A percentile compares a stretch with the other conserved stretches of the same genome.
phyloP scores from a whole-genome alignment of 352 stramenopile genomes.

The Phytophthora pseudosyringae region DNA sequence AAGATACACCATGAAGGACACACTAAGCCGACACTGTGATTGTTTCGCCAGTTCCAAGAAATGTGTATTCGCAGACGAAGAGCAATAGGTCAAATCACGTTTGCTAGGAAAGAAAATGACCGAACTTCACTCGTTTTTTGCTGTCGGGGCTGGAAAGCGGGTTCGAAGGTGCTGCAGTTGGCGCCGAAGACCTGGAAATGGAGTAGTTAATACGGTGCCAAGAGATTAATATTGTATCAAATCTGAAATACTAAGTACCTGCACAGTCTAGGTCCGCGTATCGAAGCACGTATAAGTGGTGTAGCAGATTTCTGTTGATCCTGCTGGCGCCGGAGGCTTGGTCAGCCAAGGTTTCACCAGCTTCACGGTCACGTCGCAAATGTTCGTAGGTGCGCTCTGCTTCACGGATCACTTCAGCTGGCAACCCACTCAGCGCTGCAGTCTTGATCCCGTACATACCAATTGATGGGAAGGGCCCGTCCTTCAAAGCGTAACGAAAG shows the following conservation, averaged over 20 bases:
- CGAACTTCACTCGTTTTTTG: conserved; percentile 16
- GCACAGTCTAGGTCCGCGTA: conserved; percentile 61
- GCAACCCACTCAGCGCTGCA: conserved; percentile 76
- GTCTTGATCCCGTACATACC: conserved; percentile 88
- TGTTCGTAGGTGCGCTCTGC: conserved; percentile 56
- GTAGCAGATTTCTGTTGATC: conserved; percentile 65
- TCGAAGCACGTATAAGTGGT: conserved; percentile 78
- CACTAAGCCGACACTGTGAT: conserved; percentile 58
- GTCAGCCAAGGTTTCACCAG: conserved; percentile 13
- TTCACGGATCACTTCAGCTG: conserved; percentile 61
- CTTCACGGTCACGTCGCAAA: conserved; percentile 31
- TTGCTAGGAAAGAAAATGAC: background rate
- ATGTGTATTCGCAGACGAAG: conserved; percentile 37
- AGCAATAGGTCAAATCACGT: conserved; percentile 8
- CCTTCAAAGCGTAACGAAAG: conserved; percentile 72
- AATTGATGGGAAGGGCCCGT: conserved; percentile 61
- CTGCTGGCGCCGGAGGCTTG: conserved; percentile 11
- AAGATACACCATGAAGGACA: conserved; percentile 59
- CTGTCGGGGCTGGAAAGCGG: conserved; percentile 46
- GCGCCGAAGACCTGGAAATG: conserved; percentile 49
- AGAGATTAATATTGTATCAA: background rate
- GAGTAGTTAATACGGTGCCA: conserved; percentile 4
- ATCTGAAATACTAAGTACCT: conserved; percentile 37
- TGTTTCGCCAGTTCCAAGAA: conserved; percentile 46
- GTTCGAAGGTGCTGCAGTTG: conserved; percentile 77